A percentile compares a stretch with the other conserved stretches of the same genome.
Conservation (phyloP, 495 filamentous ascomycete species). For the Opeltia flavorubescens region DNA sequence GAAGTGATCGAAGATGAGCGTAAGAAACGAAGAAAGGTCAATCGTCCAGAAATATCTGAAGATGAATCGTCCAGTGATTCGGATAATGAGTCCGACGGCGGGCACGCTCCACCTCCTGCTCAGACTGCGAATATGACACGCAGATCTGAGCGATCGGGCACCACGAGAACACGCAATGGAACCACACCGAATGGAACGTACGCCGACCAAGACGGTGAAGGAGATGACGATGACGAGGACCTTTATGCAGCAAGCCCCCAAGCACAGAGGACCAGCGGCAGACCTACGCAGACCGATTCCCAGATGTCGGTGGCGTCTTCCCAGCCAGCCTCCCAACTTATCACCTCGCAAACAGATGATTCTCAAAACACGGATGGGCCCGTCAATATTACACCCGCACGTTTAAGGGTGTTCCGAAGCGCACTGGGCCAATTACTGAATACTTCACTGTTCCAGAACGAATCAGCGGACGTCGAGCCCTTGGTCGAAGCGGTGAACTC, state of each 20-base stretch:
- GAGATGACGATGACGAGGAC: slow-evolving; percentile 32
- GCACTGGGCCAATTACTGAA: slow-evolving; percentile 70
- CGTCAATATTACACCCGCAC: slow-evolving; percentile 40
- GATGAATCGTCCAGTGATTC: slow-evolving; percentile 18
- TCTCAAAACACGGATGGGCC: neutral
- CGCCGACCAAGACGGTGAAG: slow-evolving; percentile 27
- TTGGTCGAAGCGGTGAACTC: slow-evolving; percentile 71
- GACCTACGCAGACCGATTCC: slow-evolving; percentile 29
- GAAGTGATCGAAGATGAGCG: slow-evolving; percentile 85
- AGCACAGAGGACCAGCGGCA: slow-evolving; percentile 26
- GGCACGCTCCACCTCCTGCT: slow-evolving; percentile 21
- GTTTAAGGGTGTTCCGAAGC: slow-evolving; percentile 61
- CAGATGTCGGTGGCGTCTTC: slow-evolving; percentile 57
- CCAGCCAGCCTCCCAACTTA: slow-evolving; percentile 49
- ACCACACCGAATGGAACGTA: slow-evolving; percentile 25
- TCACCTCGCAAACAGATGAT: slow-evolving; percentile 35
- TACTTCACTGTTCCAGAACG: slow-evolving; percentile 57
- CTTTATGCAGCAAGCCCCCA: slow-evolving; percentile 44
- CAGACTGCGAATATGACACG: slow-evolving; percentile 21
- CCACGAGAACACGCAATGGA: slow-evolving; percentile 38
- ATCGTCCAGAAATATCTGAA: slow-evolving; percentile 16
- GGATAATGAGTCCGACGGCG: slow-evolving; percentile 34
- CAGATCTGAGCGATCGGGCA: slow-evolving; percentile 20
- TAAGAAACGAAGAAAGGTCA: slow-evolving; percentile 50
- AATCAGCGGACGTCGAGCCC: slow-evolving; percentile 58